Base-by-base conservation (phyloP, 2,329 filamentous ascomycete genomes). In the Malbranchea zuffiana region DNA sequence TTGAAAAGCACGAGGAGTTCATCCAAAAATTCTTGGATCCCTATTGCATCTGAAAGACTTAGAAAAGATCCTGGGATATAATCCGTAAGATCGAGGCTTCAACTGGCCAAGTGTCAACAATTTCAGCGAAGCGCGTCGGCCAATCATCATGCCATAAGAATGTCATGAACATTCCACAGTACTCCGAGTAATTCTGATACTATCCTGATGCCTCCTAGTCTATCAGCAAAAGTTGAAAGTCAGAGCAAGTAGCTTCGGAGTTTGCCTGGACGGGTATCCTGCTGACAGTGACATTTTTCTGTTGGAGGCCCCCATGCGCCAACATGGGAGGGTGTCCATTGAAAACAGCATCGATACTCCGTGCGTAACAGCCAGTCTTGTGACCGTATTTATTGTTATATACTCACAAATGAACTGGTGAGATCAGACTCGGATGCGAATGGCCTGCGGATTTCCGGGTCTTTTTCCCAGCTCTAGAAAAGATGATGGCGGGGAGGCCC, bases 171-270 rank as follows among this genome's bases (percentile, higher is more conserved):
- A 44, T 44, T 16, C 13, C 10, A 3, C 18, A 6, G 15, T 38
- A 40, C 20, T 40, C 37, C 37, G 32, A 40, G 20, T 41, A 41
- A 19, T 35, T 50, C 13, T 57, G 60, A 44, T 57, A 59, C 58
- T 55, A 63, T 13, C 58, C 56, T 28, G 58, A 42, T 27, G 48
- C 54, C 35, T 62, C 59, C 60, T 57, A 63, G 47, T 64, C 57
- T 39, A 64, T 52, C 6, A 63, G 35, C 8, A 50, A 44, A 21
- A n/a, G n/a, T n/a, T 4, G 10, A 2, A 44, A 32, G 10, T 16
- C 23, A 36, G 34, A 44, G 2, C 33, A 5, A 19, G 20, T 13
- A 10, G 26, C 24, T 6, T 23, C 20, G 7, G 21, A 16, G 13
- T 8, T 15, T 2, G 29, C 20, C 12, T 46, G 32, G n/a, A 17